A percentile compares a stretch with the other conserved stretches of the same genome.
phyloP scores from a whole-genome alignment of 2,329 filamentous ascomycete genomes.

The Aspergillus sp. region DNA sequence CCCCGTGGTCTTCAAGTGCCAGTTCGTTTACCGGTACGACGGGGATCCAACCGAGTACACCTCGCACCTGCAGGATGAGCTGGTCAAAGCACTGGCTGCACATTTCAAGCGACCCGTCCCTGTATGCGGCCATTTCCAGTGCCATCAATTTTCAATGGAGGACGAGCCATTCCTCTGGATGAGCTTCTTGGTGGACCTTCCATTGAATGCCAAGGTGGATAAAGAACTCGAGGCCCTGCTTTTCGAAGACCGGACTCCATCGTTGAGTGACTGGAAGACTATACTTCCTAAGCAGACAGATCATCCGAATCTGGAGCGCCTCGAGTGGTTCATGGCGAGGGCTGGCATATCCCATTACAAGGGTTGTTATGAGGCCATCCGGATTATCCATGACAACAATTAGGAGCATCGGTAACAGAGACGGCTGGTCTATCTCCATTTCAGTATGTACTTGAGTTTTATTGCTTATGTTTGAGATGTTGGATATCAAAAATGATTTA shows the following conservation, averaged over 20 bases:
- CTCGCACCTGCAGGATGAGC: background rate
- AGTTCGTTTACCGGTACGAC: background rate
- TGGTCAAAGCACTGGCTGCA: background rate
- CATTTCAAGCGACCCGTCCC: background rate
- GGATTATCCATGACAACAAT: background rate
- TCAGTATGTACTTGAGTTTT: background rate
- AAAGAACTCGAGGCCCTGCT: background rate
- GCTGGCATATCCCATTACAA: background rate
- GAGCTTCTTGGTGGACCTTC: background rate
- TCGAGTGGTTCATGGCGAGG: background rate
- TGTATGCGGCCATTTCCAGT: no score
- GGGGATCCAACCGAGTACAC: background rate
- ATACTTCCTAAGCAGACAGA: background rate
- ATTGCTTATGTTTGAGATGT: background rate
- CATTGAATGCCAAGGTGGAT: background rate
- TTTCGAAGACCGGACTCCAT: background rate
- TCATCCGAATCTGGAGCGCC: background rate
- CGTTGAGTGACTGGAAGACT: background rate
- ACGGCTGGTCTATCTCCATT: background rate
- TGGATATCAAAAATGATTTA: background rate
- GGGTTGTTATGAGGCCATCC: background rate
- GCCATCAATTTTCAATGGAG: no score
- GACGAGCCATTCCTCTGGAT: no score
- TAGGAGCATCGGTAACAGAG: no score
- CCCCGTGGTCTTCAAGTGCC: constrained; percentile 3